Percentiles rank a stretch among this genome's conserved stretches.
Conservation (phyloP, 2,329 filamentous ascomycete genomes). For the Colletotrichum echinochloae region DNA sequence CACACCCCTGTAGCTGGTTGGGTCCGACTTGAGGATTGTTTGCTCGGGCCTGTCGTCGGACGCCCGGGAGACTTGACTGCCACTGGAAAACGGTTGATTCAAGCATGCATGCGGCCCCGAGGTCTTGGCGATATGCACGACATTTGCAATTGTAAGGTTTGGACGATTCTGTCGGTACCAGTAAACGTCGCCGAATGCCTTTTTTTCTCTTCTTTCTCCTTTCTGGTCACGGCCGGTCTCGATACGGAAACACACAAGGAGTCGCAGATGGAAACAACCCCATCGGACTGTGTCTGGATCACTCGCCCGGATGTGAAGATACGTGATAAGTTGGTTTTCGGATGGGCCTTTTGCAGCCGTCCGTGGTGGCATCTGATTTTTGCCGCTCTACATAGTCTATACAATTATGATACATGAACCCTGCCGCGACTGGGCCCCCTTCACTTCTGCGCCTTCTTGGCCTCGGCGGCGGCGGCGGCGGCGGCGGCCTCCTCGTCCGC, state of each 20-base stretch:
- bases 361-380: neutral
- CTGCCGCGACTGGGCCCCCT: neutral
- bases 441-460: slow-evolving; percentile 39
- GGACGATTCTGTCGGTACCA: neutral
- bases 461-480: slow-evolving; percentile 26
- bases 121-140: slow-evolving; percentile 23
- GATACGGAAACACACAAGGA: neutral
- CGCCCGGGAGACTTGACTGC: neutral
- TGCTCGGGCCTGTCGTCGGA: neutral
- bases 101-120: slow-evolving; percentile 26
- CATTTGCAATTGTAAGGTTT: slow-evolving; percentile 8
- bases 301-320: neutral
- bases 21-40: neutral
- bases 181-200: neutral
- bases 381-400: neutral
- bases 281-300: neutral
- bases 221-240: neutral
- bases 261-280: neutral
- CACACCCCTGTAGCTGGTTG: neutral
- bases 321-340: neutral
- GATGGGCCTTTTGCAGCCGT: neutral
- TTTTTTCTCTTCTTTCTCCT: neutral
- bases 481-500: slow-evolving; percentile 66
- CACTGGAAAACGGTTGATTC: neutral
- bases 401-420: slow-evolving; percentile 21